Conservation (phyloP, 352 stramenopile species). For the Phytophthora cactorum region DNA sequence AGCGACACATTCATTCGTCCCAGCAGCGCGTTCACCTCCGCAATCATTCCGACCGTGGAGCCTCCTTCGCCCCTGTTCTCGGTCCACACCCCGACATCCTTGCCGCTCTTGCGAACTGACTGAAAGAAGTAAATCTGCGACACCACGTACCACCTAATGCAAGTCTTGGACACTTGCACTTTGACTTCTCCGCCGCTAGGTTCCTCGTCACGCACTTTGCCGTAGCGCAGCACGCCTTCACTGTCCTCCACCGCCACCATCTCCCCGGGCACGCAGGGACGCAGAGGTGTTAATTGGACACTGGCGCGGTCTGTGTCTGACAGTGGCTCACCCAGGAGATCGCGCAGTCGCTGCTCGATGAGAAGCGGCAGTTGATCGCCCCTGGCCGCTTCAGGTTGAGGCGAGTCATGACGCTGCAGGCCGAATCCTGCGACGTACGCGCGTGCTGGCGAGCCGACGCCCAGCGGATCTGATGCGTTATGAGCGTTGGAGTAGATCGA, state of each 20-base stretch:
- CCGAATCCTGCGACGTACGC: neutral
- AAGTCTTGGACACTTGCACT: slow-evolving; percentile 46
- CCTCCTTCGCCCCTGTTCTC: slow-evolving; percentile 3
- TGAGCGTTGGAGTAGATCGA: neutral
- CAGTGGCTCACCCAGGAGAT: slow-evolving; percentile 41
- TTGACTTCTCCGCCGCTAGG: slow-evolving; percentile 41
- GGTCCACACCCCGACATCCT: neutral
- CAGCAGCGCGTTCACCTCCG: slow-evolving; percentile 55
- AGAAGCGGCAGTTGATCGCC: slow-evolving; percentile 11
- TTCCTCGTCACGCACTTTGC: slow-evolving; percentile 35
- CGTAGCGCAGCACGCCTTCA: slow-evolving; percentile 45
- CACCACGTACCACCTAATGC: slow-evolving; percentile 46
- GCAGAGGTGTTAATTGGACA: slow-evolving; percentile 41
- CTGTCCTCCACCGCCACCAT: slow-evolving; percentile 49
- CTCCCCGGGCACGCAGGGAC: slow-evolving; percentile 54
- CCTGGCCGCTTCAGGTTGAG: neutral
- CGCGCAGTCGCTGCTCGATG: slow-evolving; percentile 36
- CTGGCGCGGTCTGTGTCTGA: slow-evolving; percentile 31
- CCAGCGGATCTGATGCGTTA: neutral
- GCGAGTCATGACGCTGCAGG: neutral
- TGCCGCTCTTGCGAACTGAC: slow-evolving; percentile 16
- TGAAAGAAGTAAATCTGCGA: slow-evolving; percentile 65
- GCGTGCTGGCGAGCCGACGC: neutral
- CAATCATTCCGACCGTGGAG: slow-evolving; percentile 34
- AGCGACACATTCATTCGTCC: slow-evolving; percentile 55